Conservation (phyloP, 2,329 filamentous ascomycete species). For the Saccharata proteae region DNA sequence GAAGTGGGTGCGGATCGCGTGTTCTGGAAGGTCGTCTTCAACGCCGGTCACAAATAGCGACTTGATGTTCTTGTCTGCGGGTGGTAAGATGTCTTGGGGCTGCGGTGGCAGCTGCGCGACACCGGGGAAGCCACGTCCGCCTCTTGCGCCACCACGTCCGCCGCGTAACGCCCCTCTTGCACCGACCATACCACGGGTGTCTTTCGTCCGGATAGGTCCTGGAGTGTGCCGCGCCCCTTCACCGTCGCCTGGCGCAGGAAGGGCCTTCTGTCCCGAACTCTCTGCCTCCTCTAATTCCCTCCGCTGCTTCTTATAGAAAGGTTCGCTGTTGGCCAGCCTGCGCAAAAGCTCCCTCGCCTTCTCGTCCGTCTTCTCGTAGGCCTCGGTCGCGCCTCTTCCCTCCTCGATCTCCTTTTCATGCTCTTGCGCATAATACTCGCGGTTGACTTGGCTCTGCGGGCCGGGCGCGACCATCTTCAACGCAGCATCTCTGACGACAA, state of each 20-base stretch:
- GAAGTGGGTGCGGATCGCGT: conserved; percentile 85
- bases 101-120: conserved; percentile 65
- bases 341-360: conserved; percentile 83
- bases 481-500: conserved; percentile 88
- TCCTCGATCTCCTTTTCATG: conserved; percentile 94
- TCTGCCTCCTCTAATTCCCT: conserved; percentile 51
- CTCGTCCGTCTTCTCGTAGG: conserved; percentile 93
- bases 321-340: conserved; percentile 79
- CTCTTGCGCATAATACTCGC: conserved; percentile 96
- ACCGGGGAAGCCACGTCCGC: conserved; percentile 48
- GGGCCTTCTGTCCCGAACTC: conserved; percentile 28
- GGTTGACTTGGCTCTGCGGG: conserved; percentile 81
- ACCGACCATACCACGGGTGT: conserved; percentile 25
- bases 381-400: conserved; percentile 66
- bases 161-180: conserved; percentile 27
- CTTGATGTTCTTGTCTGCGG: conserved; percentile 72
- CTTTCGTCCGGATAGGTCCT: conserved; percentile 69
- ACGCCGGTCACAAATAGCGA: conserved; percentile 92
- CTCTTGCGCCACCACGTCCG: conserved; percentile 31
- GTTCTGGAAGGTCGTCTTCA: conserved; percentile 90
- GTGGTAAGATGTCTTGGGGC: conserved; percentile 76
- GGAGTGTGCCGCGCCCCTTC: conserved; percentile 30
- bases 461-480: conserved; percentile 96
- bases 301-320: conserved; percentile 84
- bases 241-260: conserved; percentile 24